Evolutionary conservation across 2,329 filamentous ascomycete genomes (phyloP), one percentile per base, ranked within the genome.

Genomic region (Clonostachys chloroleuca): DNA sequence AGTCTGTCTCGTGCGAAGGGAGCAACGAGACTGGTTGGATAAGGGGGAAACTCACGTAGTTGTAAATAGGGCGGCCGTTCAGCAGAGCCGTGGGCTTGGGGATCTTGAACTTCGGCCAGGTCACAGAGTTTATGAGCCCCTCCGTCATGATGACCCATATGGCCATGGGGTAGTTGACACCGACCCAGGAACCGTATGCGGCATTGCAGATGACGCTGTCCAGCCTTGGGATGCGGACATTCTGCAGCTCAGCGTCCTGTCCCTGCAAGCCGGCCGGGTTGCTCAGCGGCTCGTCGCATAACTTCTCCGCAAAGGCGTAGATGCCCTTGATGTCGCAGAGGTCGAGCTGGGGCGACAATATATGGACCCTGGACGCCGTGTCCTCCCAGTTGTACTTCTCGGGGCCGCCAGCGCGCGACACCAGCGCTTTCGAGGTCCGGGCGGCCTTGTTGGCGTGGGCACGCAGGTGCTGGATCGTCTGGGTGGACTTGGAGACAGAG

Each of bases 201-300:
- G 92, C 92, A 65, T 96, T 96, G 62, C 89, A 85, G 36, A 97
- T 75, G 18, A 94, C 74, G 3, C 79, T 79, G 65, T 97, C 90
- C 33, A 99, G 73, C 52, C 85, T 83, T 2, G 88, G 84, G 39
- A 90, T 72, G 17, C 67, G 67, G 17, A 81, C 69, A 37, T 72
- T 64, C 17, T 59, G 61, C 36, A 74, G 59, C 42, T 33, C 17
- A 10, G 17, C 48, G 37, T 47, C 48, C 37, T 33, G 47, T 24
- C 47, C 49, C 43, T 64, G 59, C 36, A 61, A 52, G 5, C 64
- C 65, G 12, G 65, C 67, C 13, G 72, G 72, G 50, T 77, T 76
- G 55, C 64, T 67, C 35, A 82, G 55, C 1, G 65, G 67, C 42
- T 72, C 70, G 43, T 58, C 52, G 33, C 74, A 60, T 39, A 83